Percentiles rank a stretch among this genome's conserved stretches.
These are phyloP conservation scores for Pythium brassicae DNA, from an alignment of 352 stramenopile species.

Conservation along the genomic window DNA sequence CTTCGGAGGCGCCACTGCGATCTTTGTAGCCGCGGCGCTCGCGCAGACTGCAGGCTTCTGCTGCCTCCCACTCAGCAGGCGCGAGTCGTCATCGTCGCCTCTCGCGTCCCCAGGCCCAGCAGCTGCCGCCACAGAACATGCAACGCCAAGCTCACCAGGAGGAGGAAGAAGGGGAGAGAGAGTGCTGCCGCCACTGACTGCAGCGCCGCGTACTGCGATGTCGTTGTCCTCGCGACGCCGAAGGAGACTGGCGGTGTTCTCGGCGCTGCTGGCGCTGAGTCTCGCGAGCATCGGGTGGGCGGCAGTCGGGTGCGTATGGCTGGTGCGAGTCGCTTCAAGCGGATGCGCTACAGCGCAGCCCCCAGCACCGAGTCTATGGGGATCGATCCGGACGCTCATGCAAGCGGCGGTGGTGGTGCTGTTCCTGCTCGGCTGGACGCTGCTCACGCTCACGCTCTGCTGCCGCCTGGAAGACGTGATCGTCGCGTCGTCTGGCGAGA, in stretches of 20 bases:
- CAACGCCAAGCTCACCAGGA: too few species aligned
- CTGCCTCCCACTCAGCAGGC: neutral
- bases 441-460: conserved; percentile 44
- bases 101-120: neutral
- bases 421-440: conserved; percentile 23
- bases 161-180: too few species aligned
- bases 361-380: neutral
- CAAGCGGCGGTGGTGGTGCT: conserved; percentile 26
- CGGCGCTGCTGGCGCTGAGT: conserved; percentile 10
- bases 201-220: too few species aligned
- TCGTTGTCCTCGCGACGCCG: neutral
- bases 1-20: conserved; percentile 18
- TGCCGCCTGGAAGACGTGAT: conserved; percentile 57
- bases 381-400: conserved; percentile 6
- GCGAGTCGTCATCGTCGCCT: neutral
- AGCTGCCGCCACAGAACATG: too few species aligned
- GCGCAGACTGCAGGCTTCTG: conserved; percentile 2
- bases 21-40: conserved; percentile 22
- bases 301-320: conserved; percentile 15
- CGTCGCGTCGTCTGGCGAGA: conserved; percentile 20
- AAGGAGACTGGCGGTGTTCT: conserved; percentile 15
- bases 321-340: conserved; percentile 2
- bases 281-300: conserved; percentile 21
- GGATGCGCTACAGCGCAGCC: neutral
- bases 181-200: too few species aligned